These are phyloP conservation scores for Apium graveolens DNA, from an alignment of 129 eudicot species.

Conservation along the genomic window DNA sequence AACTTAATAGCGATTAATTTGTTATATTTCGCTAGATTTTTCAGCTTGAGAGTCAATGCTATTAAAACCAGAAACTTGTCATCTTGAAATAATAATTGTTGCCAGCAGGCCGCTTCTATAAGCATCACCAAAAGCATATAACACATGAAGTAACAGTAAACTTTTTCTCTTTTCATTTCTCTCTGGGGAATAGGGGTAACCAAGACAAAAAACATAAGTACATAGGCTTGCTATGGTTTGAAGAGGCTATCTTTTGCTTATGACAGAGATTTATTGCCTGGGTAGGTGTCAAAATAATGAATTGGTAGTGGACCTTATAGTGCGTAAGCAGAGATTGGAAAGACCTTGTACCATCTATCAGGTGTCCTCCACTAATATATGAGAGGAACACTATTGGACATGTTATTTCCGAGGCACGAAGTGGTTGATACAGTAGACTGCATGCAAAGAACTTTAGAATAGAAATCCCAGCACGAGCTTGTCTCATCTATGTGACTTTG, in stretches of 20 bases:
- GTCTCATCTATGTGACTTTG: conserved; percentile 51
- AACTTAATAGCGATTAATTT: background rate
- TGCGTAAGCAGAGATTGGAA: background rate
- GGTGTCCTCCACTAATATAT: background rate
- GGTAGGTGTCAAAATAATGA: background rate
- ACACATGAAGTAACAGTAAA: background rate
- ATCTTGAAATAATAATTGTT: background rate
- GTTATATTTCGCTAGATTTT: background rate
- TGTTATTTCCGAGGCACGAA: background rate
- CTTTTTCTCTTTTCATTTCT: background rate
- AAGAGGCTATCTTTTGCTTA: background rate
- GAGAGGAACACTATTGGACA: background rate
- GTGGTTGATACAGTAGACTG: background rate
- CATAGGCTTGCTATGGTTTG: background rate
- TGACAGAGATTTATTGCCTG: background rate
- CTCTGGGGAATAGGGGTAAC: background rate
- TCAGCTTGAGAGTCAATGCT: background rate
- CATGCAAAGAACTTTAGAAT: conserved; percentile 28
- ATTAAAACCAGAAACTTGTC: background rate
- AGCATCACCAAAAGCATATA: background rate
- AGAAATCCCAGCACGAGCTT: conserved; percentile 43
- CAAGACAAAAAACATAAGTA: background rate
- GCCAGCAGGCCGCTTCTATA: background rate
- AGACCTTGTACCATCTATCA: background rate
- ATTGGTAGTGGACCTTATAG: background rate